Percentiles rank a stretch among this genome's conserved stretches.
These are phyloP conservation scores for Curvularia sp. DNA, from an alignment of 2,329 filamentous ascomycete genomes.

Conservation along the genomic window DNA sequence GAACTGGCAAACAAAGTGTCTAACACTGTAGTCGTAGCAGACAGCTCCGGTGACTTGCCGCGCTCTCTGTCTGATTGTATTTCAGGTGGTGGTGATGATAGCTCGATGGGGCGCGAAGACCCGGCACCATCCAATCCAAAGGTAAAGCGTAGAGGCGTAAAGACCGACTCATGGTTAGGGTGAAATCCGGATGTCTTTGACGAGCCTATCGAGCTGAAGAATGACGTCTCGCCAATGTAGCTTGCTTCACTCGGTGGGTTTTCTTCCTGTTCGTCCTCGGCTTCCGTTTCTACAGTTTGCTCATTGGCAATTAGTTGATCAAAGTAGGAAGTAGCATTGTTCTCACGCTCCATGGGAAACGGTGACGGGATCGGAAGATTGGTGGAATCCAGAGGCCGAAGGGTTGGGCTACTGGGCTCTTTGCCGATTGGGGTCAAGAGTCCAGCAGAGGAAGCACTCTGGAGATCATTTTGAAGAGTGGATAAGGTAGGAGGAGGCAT, in stretches of 20 bases:
- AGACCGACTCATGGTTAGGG: slow-evolving; percentile 44
- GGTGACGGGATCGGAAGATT: slow-evolving; percentile 50
- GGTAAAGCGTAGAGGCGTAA: slow-evolving; percentile 46
- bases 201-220: slow-evolving; percentile 45
- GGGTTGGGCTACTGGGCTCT: slow-evolving; percentile 45
- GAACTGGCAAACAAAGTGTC: slow-evolving; percentile 1
- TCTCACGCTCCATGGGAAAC: slow-evolving; percentile 43
- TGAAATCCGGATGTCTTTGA: slow-evolving; percentile 31
- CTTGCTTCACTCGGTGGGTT: slow-evolving; percentile 28
- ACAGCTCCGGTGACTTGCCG: background rate
- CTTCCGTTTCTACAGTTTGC: slow-evolving; percentile 8
- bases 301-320: slow-evolving; percentile 25
- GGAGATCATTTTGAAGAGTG: slow-evolving; percentile 31
- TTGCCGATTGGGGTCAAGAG: slow-evolving; percentile 42
- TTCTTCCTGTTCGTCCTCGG: slow-evolving; percentile 12
- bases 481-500: slow-evolving; percentile 47
- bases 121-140: slow-evolving; percentile 45
- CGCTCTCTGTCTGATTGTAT: slow-evolving; percentile 1
- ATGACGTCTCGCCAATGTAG: slow-evolving; percentile 42
- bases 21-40: background rate
- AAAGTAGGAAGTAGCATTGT: slow-evolving; percentile 36
- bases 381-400: slow-evolving; percentile 45
- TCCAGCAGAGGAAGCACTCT: slow-evolving; percentile 16
- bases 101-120: slow-evolving; percentile 30
- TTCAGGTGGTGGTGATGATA: slow-evolving; percentile 29